phyloP scores from a whole-genome alignment of 192 early-diverging fungal genomes.

The Tieghemiomyces parasiticus region DNA sequence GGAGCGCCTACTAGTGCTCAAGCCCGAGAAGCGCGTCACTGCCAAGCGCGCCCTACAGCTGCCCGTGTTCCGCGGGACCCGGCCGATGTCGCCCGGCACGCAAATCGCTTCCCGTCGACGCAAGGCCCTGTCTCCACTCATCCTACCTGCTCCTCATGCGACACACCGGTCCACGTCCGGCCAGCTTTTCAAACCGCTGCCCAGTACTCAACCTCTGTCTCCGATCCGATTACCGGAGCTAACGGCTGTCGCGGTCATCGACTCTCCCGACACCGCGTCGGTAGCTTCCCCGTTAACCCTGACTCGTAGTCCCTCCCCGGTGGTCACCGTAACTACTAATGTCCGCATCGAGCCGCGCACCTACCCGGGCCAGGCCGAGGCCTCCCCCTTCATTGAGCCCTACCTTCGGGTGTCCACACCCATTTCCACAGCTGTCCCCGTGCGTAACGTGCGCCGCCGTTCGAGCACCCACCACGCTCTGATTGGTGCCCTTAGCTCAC shows the following conservation, averaged over 20 bases:
- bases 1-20: constrained; percentile 56
- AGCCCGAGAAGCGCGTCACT: constrained; percentile 58
- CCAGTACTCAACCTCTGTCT: not conserved
- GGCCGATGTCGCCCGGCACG: not conserved
- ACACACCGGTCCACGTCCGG: not conserved
- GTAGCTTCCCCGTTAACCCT: no score
- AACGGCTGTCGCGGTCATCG: not conserved
- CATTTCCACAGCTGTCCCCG: constrained; percentile 20
- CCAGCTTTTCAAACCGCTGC: not conserved
- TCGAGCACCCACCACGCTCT: not conserved
- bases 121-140: not conserved
- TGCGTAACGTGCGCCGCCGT: constrained; percentile 6
- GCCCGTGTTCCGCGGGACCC: constrained; percentile 1
- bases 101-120: constrained; percentile 6
- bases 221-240: not conserved
- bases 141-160: not conserved
- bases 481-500: not conserved
- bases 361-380: not conserved
- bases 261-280: not conserved
- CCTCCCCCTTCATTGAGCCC: constrained; percentile 17
- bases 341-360: not conserved
- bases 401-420: constrained; percentile 24
- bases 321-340: not conserved
- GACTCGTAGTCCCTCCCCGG: not conserved
- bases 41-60: constrained; percentile 52